Evolutionary conservation across 192 early-diverging fungal species (phyloP).

Genomic region (Phycomyces blakesleeanus): DNA sequence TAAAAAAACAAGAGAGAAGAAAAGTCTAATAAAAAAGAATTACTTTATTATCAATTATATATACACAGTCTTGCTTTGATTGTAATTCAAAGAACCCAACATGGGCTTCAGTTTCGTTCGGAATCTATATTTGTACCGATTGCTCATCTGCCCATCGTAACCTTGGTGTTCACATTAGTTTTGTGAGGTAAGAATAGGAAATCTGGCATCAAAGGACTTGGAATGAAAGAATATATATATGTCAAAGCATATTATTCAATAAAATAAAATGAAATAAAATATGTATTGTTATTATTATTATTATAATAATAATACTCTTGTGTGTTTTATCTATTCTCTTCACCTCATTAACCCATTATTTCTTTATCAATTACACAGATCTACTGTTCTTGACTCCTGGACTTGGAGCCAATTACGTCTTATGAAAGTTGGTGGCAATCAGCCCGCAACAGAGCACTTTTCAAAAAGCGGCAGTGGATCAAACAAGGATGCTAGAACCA

Average conservation of each 20-base stretch:
- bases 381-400: slow-evolving; percentile 89
- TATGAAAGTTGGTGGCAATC: slow-evolving; percentile 92
- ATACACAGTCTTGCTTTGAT: slow-evolving; percentile 80
- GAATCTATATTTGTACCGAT: slow-evolving; percentile 93
- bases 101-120: slow-evolving; percentile 91
- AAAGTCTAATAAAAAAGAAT: too few relatives aligned
- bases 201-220: too few relatives aligned
- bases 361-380: too few relatives aligned
- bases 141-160: slow-evolving; percentile 94
- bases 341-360: too few relatives aligned
- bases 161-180: slow-evolving; percentile 97
- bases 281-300: too few relatives aligned
- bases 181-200: slow-evolving; percentile 89
- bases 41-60: not conserved
- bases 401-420: slow-evolving; percentile 88
- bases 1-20: not conserved
- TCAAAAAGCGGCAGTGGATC: slow-evolving; percentile 58
- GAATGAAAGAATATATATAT: too few relatives aligned
- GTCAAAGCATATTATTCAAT: too few relatives aligned
- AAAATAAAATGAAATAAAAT: too few relatives aligned
- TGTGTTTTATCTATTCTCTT: too few relatives aligned
- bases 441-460: slow-evolving; percentile 77
- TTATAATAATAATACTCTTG: too few relatives aligned
- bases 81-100: slow-evolving; percentile 91
- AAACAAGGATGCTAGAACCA: slow-evolving; percentile 76